Evolutionary conservation across 176 grass and related monocot genomes (phyloP), one percentile per base, ranked within the genome.

Genomic region (Carex pumila): DNA sequence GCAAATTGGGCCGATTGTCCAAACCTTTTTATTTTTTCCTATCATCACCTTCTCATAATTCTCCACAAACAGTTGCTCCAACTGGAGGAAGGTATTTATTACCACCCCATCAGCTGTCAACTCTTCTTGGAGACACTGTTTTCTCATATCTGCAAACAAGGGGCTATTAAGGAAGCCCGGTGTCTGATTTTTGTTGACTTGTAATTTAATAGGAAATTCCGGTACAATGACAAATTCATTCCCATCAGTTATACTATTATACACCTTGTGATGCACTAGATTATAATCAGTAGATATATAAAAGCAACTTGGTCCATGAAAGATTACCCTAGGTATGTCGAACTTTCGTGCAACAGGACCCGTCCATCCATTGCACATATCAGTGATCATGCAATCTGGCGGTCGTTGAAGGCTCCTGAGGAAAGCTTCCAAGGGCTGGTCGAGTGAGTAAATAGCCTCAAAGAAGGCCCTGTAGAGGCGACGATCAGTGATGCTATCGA

Each of bases 401-500:
- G 17, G 58, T 49, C 36, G 79, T 22, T 81, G 18, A 64, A 81
- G 79, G 57, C 9, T 81, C 50, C 21, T 4, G 59, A 81, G 17
- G 34, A 65, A 81, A 30, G 18, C 79, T 22, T 81, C 56, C 36
- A 81, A 65, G 34, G 79, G 79, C 59, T 81, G 18, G 12, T 63
- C 3, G 17, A 81, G 79, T 62, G 61, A 43, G 39, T 65, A 81
- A 31, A 81, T 62, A 34, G 79, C 79, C 64, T 81, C 37, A 12
- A 64, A 65, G 15, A 81, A 81, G 1, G 32, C 9, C 18, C 18
- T 65, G 1, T 25, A 81, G 19, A 12, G 41, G 0, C 7, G 10
- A 0, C 1, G 4, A 11, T 6, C 5, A 8, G 34, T 37, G 47
- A 90, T 1, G n/a, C 81, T 69, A 79, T 95, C 93, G 8, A 86